These are phyloP conservation scores for Eutreptiella sp. DNA, from an alignment of 208 protist species.

Conservation along the genomic window DNA sequence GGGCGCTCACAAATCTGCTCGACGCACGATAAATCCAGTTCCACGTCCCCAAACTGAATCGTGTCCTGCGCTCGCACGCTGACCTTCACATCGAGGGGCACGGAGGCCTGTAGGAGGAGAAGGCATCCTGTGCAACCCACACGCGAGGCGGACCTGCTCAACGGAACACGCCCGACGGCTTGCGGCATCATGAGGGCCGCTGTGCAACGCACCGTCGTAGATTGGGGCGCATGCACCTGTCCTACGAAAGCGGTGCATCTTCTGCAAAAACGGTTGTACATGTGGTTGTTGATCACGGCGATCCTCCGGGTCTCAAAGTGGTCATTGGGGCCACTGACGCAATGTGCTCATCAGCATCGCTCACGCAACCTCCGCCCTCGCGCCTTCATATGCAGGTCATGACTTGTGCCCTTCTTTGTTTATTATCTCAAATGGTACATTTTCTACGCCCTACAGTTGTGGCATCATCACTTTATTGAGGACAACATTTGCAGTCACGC, in stretches of 20 bases:
- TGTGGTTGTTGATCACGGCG: no score
- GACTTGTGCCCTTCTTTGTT: no score
- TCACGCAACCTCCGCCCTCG: no score
- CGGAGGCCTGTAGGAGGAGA: constrained; percentile 4
- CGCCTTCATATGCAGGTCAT: no score
- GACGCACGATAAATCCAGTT: constrained; percentile 60
- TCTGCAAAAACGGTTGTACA: no score
- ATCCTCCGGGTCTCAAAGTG: no score
- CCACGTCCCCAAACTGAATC: constrained; percentile 48
- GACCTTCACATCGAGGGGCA: constrained; percentile 44
- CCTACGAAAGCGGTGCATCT: not conserved
- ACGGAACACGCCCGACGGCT: not conserved
- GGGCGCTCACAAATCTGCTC: constrained; percentile 82
- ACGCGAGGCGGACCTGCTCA: not conserved
- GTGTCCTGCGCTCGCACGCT: constrained; percentile 39
- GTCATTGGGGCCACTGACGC: no score
- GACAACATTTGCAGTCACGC: no score
- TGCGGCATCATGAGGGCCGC: constrained; percentile 11
- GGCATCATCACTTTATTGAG: no score
- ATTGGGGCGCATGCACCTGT: not conserved
- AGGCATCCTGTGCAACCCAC: not conserved
- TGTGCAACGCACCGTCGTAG: constrained; percentile 18
- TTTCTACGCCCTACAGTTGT: no score
- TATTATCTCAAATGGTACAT: no score
- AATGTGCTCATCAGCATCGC: no score